Conservation (phyloP, 192 early-diverging fungal species). For the Physocladia obscura region DNA sequence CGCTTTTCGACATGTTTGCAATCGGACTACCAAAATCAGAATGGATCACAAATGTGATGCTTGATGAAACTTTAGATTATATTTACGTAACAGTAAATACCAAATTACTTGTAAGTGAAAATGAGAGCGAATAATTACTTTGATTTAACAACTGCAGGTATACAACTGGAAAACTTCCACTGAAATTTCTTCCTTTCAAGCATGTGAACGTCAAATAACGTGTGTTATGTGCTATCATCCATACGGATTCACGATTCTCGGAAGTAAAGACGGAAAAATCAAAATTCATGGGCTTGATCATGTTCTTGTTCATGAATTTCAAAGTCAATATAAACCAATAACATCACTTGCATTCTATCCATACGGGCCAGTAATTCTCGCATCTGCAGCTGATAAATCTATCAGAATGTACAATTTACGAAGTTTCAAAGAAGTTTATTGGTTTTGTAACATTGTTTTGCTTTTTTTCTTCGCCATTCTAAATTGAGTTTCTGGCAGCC, state of each 20-base stretch:
- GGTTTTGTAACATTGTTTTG: too few relatives aligned
- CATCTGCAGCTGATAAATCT: constrained; percentile 43
- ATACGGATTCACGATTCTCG: constrained; percentile 50
- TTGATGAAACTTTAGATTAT: constrained; percentile 31
- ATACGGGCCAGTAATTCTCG: constrained; percentile 40
- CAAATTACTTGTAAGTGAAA: constrained; percentile 38
- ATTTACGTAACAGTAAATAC: constrained; percentile 43
- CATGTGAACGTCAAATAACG: constrained; percentile 39
- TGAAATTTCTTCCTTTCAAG: constrained; percentile 27
- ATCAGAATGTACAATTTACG: constrained; percentile 50
- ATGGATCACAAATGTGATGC: constrained; percentile 45
- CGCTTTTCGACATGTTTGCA: constrained; percentile 3
- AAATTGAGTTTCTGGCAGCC: too few relatives aligned
- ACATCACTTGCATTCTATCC: constrained; percentile 43
- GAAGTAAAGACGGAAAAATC: constrained; percentile 48
- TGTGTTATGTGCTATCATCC: constrained; percentile 39
- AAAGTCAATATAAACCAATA: constrained; percentile 43
- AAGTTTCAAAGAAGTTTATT: constrained; percentile 50
- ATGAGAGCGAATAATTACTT: too few relatives aligned
- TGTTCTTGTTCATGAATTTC: constrained; percentile 51
- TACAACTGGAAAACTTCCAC: constrained; percentile 9
- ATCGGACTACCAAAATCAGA: constrained; percentile 38
- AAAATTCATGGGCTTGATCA: constrained; percentile 42
- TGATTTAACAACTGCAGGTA: too few relatives aligned
- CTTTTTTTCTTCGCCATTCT: too few relatives aligned